These are phyloP conservation scores for Glycine soja DNA, from an alignment of 306 rosid genomes.

Conservation along the genomic window DNA sequence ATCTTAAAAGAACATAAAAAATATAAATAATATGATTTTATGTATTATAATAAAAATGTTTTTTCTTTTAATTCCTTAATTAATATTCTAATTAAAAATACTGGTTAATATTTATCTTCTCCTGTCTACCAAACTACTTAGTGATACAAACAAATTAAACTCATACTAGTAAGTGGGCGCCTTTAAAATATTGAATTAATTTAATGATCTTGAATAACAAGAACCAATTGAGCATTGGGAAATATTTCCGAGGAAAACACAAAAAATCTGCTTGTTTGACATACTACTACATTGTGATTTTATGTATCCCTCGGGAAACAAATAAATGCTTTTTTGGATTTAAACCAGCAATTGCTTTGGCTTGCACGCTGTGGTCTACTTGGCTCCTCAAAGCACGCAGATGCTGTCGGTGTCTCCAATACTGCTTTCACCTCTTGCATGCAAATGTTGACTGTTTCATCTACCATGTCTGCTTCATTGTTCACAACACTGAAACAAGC, in stretches of 20 bases:
- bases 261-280: neutral
- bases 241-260: neutral
- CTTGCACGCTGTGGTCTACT: constrained; percentile 79
- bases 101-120: no score
- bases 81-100: no score
- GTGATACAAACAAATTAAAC: no score
- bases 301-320: constrained; percentile 58
- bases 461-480: neutral
- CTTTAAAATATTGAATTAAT: no score
- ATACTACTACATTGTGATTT: neutral
- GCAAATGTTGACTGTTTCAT: constrained; percentile 37
- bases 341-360: constrained; percentile 76
- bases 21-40: no score
- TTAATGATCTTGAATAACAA: no score
- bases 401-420: constrained; percentile 45
- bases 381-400: constrained; percentile 46
- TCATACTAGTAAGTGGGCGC: no score
- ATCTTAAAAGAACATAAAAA: no score
- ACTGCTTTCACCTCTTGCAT: constrained; percentile 25
- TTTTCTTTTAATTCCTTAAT: no score
- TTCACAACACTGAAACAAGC: constrained; percentile 9
- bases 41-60: no score
- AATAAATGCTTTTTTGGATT: constrained; percentile 51
- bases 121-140: no score
- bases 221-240: neutral